Evolutionary conservation across 345 rosid species (phyloP).

Genomic region (Leavenworthia alabamica): DNA sequence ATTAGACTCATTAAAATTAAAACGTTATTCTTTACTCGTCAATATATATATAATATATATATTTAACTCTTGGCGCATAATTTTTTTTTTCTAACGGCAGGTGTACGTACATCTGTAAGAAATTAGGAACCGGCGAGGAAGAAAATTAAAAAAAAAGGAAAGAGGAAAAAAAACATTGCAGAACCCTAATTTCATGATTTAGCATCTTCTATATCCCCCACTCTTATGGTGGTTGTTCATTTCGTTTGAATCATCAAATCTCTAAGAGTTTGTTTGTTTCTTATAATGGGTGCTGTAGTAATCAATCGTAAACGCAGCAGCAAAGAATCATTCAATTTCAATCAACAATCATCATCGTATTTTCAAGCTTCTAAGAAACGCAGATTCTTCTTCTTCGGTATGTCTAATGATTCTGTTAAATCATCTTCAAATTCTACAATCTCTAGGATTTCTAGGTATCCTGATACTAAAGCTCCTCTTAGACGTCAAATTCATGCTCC

Average conservation of each 20-base stretch:
- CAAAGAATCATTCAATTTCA: constrained; percentile 38
- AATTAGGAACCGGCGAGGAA: neutral
- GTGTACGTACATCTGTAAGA: neutral
- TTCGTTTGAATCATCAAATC: constrained; percentile 26
- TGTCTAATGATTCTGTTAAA: constrained; percentile 31
- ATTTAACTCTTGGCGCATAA: too few species aligned
- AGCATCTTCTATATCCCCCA: constrained; percentile 7
- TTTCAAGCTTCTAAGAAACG: constrained; percentile 51
- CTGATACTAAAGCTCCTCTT: constrained; percentile 45
- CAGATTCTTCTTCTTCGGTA: constrained; percentile 37
- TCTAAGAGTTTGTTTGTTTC: constrained; percentile 32
- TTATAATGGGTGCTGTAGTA: constrained; percentile 60
- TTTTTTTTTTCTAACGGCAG: neutral
- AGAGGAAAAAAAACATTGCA: neutral
- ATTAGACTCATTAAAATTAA: too few species aligned
- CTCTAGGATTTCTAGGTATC: constrained; percentile 64
- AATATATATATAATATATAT: too few species aligned
- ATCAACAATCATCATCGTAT: constrained; percentile 33
- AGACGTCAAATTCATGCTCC: constrained; percentile 76
- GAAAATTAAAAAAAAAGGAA: neutral
- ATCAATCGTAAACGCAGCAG: constrained; percentile 59
- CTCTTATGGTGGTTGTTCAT: constrained; percentile 10
- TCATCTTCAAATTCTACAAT: constrained; percentile 31
- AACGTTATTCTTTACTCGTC: too few species aligned
- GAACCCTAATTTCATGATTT: constrained; percentile 29